Evolutionary conservation across 2,329 filamentous ascomycete species (phyloP).

Genomic region (Colletotrichum sp.): DNA sequence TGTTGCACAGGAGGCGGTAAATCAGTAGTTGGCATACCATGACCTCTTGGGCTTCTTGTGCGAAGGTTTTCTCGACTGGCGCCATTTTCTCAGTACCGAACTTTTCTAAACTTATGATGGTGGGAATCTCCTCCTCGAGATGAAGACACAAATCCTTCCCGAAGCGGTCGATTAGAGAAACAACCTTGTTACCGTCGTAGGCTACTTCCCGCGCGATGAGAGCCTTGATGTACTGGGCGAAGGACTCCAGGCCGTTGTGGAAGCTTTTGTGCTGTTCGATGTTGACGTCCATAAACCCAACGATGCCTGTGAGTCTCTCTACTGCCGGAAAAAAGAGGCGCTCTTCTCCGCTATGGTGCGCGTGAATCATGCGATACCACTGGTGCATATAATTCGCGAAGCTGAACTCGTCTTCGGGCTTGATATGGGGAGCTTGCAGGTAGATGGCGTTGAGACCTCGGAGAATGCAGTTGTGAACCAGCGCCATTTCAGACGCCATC

Average conservation of each 20-base stretch:
- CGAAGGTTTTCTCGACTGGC: slow-evolving; percentile 11
- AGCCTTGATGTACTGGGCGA: slow-evolving; percentile 29
- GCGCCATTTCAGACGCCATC: slow-evolving; percentile 28
- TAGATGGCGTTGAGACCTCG: slow-evolving; percentile 43
- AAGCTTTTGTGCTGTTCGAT: slow-evolving; percentile 46
- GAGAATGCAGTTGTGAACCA: slow-evolving; percentile 38
- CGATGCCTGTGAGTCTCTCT: slow-evolving; percentile 34
- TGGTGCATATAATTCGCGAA: slow-evolving; percentile 36
- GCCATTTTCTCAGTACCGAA: slow-evolving; percentile 27
- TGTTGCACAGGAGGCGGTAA: background rate
- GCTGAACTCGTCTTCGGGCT: slow-evolving; percentile 33
- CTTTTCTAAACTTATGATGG: slow-evolving; percentile 29
- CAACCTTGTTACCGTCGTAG: slow-evolving; percentile 27
- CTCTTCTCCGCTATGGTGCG: slow-evolving; percentile 46
- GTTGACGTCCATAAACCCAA: slow-evolving; percentile 44
- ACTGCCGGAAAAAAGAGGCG: slow-evolving; percentile 40
- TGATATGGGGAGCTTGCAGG: slow-evolving; percentile 38
- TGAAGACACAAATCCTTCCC: slow-evolving; percentile 30
- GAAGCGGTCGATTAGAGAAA: slow-evolving; percentile 34
- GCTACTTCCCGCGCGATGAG: slow-evolving; percentile 18
- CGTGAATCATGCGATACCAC: slow-evolving; percentile 35
- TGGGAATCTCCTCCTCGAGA: slow-evolving; percentile 35
- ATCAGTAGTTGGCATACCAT: slow-evolving; percentile 20
- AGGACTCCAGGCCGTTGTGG: slow-evolving; percentile 31
- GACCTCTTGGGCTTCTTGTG: slow-evolving; percentile 20